Percentiles rank a stretch among this genome's conserved stretches.
phyloP scores from a whole-genome alignment of 2,329 filamentous ascomycete genomes.

The Rachicladosporium sp. region DNA sequence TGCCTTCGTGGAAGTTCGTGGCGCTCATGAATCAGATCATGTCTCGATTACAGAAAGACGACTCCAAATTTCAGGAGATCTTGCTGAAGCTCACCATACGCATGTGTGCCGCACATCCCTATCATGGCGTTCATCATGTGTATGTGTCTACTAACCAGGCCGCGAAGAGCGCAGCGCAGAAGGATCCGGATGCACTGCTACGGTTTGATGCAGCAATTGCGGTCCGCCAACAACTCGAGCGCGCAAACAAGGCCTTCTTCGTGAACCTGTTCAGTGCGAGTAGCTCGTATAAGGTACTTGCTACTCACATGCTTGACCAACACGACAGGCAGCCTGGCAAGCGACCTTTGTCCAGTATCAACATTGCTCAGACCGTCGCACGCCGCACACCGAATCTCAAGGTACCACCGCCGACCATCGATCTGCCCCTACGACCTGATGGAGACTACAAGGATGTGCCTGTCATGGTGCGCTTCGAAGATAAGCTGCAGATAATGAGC shows the following conservation, averaged over 20 bases:
- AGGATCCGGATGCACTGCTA: conserved; percentile 62
- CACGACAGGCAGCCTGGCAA: conserved; percentile 28
- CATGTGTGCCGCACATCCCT: conserved; percentile 87
- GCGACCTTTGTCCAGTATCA: conserved; percentile 50
- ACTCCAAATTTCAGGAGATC: conserved; percentile 60
- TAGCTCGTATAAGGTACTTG: conserved; percentile 50
- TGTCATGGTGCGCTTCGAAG: conserved; percentile 57
- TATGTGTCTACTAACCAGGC: conserved; percentile 53
- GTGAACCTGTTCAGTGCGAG: conserved; percentile 61
- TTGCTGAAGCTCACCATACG: conserved; percentile 62
- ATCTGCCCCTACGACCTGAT: conserved; percentile 60
- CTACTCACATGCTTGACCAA: conserved; percentile 39
- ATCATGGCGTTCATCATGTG: conserved; percentile 94
- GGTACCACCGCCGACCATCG: conserved; percentile 82
- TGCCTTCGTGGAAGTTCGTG: conserved; percentile 87
- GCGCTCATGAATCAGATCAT: conserved; percentile 90
- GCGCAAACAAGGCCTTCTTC: conserved; percentile 52
- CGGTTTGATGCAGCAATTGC: conserved; percentile 61
- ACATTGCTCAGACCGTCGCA: conserved; percentile 50
- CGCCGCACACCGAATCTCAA: conserved; percentile 48
- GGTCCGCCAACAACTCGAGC: conserved; percentile 50
- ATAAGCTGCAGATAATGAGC: conserved; percentile 71
- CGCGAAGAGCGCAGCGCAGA: conserved; percentile 39
- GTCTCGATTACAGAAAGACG: conserved; percentile 68
- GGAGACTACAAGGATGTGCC: conserved; percentile 69